These are phyloP conservation scores for Barbatosphaeria neglecta DNA, from an alignment of 495 filamentous ascomycete species.

Conservation along the genomic window DNA sequence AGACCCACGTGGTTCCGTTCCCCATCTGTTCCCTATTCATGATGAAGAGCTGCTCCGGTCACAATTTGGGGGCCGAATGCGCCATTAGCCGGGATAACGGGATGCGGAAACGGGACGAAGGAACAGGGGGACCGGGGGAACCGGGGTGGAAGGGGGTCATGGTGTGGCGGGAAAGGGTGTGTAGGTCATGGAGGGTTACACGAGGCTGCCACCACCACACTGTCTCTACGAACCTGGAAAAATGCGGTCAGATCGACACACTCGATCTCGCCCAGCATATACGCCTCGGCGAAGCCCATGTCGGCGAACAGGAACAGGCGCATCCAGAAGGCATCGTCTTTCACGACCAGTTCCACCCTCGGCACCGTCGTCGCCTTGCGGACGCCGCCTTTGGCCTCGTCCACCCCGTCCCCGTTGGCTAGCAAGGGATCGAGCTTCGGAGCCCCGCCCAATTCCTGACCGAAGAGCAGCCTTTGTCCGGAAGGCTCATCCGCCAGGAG, in stretches of 20 bases:
- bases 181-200: background rate
- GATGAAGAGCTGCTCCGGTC: conserved; percentile 43
- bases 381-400: conserved; percentile 10
- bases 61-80: conserved; percentile 8
- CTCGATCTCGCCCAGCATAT: conserved; percentile 57
- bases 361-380: conserved; percentile 14
- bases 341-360: conserved; percentile 37
- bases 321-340: conserved; percentile 54
- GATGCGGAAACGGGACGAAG: background rate
- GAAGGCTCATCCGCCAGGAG: conserved; percentile 27
- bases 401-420: conserved; percentile 7
- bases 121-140: too few relatives aligned
- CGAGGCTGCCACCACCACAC: background rate
- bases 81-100: background rate
- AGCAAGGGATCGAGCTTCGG: conserved; percentile 6
- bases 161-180: background rate
- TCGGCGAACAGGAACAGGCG: conserved; percentile 53
- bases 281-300: conserved; percentile 65
- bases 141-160: too few relatives aligned
- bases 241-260: conserved; percentile 51
- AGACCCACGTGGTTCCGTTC: conserved; percentile 47
- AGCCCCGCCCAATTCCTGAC: conserved; percentile 11
- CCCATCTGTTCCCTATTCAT: conserved; percentile 44
- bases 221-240: conserved; percentile 47
- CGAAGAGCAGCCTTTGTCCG: conserved; percentile 15